Base-by-base conservation (phyloP, 108 stramenopile species). In the Stephanodiscus triporus region DNA sequence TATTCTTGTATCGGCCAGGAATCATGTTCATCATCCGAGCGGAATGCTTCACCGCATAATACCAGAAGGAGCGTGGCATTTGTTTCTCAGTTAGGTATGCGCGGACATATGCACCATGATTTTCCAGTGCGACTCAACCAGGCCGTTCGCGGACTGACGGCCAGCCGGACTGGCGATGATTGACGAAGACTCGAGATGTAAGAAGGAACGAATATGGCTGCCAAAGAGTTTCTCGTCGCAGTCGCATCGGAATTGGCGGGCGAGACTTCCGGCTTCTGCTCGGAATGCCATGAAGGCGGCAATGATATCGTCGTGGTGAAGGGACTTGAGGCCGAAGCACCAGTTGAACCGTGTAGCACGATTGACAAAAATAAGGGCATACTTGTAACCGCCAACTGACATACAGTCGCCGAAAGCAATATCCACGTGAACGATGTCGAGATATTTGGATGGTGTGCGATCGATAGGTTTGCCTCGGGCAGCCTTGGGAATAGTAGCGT, bases 351-450 rank as follows among this genome's bases (percentile, higher is more conserved):
- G 51, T 3, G 63, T 73, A 2, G 63, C 75, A 0, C 40, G 65
- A 54, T 76, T 57, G 5, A 76, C 67, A 8, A 76, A 16, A 16
- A 68, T 14, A 3, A 76, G 43, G 4, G 59, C 67, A 61, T 68
- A 76, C 2, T 70, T 34, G 17, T 42, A 77, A 0, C 75, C 75
- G 13, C 56, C 55, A 10, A 60, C 45, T 19, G 48, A 47, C 6
- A 76, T 11, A 20, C 75, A 56, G 55, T 70, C 68, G 3, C 75
- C 75, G 63, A 59, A 75, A 0, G 29, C 65, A 1, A 75, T 67
- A 54, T 75, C 73, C 0, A 67, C 10, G 22, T 58, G 68, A 17
- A 70, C 67, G 22, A 65, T 73, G 40, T 73, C 72, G 0, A 73
- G 24, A n/a, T 16, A 63, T 17, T 55, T 53, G 2, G 54, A 20